Conservation (phyloP, 352 stramenopile genomes). For the Globisporangium polare region DNA sequence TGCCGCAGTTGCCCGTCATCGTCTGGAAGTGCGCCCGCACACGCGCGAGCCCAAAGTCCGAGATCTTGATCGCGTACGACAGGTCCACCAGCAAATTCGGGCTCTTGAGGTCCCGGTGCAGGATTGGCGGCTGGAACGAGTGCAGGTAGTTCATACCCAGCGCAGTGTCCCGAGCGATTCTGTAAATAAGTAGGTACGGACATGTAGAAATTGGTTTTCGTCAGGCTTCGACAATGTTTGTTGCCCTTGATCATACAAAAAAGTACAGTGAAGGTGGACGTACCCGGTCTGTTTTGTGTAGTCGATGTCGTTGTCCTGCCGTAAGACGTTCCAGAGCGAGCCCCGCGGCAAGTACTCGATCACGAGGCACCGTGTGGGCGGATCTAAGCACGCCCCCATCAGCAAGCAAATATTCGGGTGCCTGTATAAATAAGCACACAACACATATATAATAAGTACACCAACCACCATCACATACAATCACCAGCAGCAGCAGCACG, state of each 20-base stretch:
- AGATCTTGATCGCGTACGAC: slow-evolving; percentile 85
- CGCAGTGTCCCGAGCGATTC: slow-evolving; percentile 75
- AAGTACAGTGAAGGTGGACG: neutral
- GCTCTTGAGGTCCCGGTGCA: slow-evolving; percentile 87
- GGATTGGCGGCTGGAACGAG: slow-evolving; percentile 81
- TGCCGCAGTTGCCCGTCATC: slow-evolving; percentile 86
- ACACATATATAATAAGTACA: slow-evolving; percentile 1
- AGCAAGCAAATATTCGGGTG: slow-evolving; percentile 86
- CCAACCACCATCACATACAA: neutral
- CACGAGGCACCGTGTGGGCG: slow-evolving; percentile 77
- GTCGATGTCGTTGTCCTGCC: slow-evolving; percentile 71
- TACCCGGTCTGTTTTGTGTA: slow-evolving; percentile 69
- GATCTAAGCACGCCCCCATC: slow-evolving; percentile 79
- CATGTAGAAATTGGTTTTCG: neutral
- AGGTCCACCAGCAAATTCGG: slow-evolving; percentile 78
- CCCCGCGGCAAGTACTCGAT: slow-evolving; percentile 82
- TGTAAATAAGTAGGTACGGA: slow-evolving; percentile 12
- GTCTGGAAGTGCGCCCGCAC: slow-evolving; percentile 85
- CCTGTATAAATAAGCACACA: slow-evolving; percentile 23
- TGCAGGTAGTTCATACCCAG: slow-evolving; percentile 88
- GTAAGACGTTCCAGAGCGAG: slow-evolving; percentile 84
- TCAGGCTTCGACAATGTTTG: slow-evolving; percentile 1
- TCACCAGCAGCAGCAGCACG: neutral
- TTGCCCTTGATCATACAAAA: neutral
- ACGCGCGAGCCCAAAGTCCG: slow-evolving; percentile 83